Conservation (phyloP, 306 rosid genomes). For the Mucuna pruriens region DNA sequence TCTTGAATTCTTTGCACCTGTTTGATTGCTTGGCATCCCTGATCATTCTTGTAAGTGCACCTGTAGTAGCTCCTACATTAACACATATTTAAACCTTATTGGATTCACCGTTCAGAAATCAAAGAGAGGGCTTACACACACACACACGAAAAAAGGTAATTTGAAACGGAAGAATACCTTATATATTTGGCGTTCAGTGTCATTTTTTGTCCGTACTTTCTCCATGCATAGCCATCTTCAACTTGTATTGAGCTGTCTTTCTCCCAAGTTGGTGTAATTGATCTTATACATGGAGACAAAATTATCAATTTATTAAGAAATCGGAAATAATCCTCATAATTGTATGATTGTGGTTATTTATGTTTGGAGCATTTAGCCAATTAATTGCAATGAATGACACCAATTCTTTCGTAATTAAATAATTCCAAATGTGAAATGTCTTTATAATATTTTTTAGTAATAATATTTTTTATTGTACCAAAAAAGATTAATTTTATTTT, state of each 20-base stretch:
- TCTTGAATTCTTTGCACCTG: constrained; percentile 61
- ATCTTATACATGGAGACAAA: constrained; percentile 32
- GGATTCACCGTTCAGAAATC: background rate
- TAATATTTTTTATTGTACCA: background rate
- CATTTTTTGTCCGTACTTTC: constrained; percentile 69
- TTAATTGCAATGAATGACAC: background rate
- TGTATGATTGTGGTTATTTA: background rate
- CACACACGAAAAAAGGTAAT: background rate
- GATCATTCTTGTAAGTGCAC: constrained; percentile 62
- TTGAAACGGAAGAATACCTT: constrained; percentile 38
- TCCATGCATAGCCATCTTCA: constrained; percentile 67
- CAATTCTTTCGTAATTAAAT: background rate
- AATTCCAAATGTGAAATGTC: background rate
- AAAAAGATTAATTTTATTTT: background rate
- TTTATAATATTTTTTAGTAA: background rate
- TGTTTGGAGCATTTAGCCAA: background rate
- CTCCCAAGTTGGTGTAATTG: constrained; percentile 34
- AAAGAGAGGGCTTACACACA: background rate
- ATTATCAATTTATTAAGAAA: background rate
- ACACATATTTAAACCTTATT: background rate
- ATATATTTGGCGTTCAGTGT: constrained; percentile 40
- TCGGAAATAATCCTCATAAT: background rate
- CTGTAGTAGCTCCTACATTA: constrained; percentile 65
- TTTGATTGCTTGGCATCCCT: constrained; percentile 63
- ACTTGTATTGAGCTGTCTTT: constrained; percentile 34